phyloP scores from a whole-genome alignment of 148 eudicot genomes.

The Persicaria tinctoria region DNA sequence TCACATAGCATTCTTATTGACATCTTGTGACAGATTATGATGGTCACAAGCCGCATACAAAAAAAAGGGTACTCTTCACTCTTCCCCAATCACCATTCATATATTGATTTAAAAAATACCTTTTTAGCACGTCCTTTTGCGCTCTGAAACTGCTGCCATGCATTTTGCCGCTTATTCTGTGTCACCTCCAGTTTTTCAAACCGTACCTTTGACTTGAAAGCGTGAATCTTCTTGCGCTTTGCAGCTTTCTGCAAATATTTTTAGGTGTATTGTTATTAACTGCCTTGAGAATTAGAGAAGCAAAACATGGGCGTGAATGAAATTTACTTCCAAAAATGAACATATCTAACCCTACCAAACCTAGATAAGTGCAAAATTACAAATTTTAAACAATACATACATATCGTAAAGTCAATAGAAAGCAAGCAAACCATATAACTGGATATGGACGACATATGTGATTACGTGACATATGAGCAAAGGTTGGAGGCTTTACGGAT shows the following conservation, averaged over 20 bases:
- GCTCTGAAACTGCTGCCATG: slow-evolving; percentile 97
- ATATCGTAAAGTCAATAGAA: too few species aligned
- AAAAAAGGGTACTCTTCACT: neutral
- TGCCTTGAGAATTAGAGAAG: neutral
- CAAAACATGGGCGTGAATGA: neutral
- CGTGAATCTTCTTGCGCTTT: slow-evolving; percentile 89
- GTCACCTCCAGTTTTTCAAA: slow-evolving; percentile 79
- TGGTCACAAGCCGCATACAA: too few species aligned
- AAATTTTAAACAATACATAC: neutral
- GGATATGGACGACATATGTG: too few species aligned
- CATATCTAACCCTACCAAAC: neutral
- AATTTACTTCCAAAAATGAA: neutral
- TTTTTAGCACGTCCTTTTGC: slow-evolving; percentile 84
- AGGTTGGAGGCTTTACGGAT: neutral
- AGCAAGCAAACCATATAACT: too few species aligned
- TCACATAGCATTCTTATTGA: too few species aligned
- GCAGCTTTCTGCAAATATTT: slow-evolving; percentile 57
- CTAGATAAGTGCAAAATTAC: neutral
- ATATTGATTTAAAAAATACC: slow-evolving; percentile 29
- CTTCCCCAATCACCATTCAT: neutral
- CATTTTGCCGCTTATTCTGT: slow-evolving; percentile 93
- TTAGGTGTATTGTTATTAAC: neutral
- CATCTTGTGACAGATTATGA: too few species aligned
- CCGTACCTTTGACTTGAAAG: slow-evolving; percentile 91
- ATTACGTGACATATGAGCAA: neutral